These are phyloP conservation scores for Xylaria intraflava DNA, from an alignment of 495 filamentous ascomycete species.

Conservation along the genomic window DNA sequence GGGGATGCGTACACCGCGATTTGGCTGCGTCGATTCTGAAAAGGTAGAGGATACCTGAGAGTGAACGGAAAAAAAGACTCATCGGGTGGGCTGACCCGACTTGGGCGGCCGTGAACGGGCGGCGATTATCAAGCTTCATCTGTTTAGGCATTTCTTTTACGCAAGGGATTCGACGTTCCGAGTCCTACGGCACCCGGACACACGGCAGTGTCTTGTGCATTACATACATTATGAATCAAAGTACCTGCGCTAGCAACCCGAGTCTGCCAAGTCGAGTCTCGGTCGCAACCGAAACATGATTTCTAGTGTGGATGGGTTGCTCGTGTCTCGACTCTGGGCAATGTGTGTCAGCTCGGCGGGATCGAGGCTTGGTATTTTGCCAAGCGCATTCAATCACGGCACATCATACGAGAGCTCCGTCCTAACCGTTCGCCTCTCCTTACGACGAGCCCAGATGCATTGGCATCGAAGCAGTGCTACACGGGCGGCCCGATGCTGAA, in stretches of 20 bases:
- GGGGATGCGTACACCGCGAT: not conserved
- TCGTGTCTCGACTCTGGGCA: not conserved
- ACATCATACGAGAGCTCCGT: not conserved
- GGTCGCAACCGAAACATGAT: not conserved
- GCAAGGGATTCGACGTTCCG: not conserved
- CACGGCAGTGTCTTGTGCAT: no score
- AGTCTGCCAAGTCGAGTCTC: not conserved
- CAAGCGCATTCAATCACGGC: no score
- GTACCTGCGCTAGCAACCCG: not conserved
- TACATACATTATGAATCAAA: no score
- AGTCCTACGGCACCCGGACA: no score
- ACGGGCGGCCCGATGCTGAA: no score
- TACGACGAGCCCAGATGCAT: not conserved
- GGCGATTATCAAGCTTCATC: not conserved
- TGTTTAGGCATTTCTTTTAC: not conserved
- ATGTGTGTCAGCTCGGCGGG: no score
- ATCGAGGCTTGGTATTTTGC: no score
- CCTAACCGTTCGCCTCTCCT: no score
- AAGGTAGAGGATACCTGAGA: no score
- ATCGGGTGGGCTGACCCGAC: not conserved
- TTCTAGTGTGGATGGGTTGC: not conserved
- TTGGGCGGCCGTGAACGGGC: not conserved
- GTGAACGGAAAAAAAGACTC: not conserved
- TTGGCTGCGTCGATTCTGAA: no score
- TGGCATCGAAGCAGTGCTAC: not conserved